phyloP scores from a whole-genome alignment of 1,284 basidiomycete genomes.

The Trichosporon sp. region DNA sequence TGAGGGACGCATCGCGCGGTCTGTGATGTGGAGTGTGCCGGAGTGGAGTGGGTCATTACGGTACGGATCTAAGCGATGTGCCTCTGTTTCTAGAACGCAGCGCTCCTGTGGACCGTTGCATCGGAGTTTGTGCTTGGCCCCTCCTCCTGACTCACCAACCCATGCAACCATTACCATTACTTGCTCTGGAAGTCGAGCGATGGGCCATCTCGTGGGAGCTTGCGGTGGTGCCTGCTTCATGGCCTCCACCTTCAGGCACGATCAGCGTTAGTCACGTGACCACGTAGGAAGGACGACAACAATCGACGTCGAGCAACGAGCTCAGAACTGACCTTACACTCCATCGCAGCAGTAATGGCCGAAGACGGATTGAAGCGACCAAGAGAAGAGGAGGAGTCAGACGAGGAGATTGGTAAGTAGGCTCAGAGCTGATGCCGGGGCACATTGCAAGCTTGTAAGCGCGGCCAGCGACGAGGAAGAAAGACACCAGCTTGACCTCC shows the following conservation, averaged over 20 bases:
- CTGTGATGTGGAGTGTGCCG: slow-evolving; percentile 2
- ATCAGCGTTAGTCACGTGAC: background rate
- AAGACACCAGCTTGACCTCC: background rate
- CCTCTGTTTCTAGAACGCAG: background rate
- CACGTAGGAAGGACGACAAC: background rate
- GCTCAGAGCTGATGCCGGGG: background rate
- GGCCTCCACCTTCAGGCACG: background rate
- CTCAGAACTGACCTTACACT: background rate
- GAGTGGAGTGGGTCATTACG: background rate
- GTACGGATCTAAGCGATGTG: background rate
- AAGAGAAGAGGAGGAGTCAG: slow-evolving; percentile 49
- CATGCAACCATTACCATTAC: background rate
- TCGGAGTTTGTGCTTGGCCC: background rate
- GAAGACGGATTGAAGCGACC: slow-evolving; percentile 37
- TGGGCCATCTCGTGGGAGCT: background rate
- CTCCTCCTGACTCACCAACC: background rate
- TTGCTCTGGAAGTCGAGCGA: background rate
- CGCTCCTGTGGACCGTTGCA: background rate
- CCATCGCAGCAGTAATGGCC: background rate
- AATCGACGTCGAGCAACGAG: background rate
- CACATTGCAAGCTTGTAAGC: background rate
- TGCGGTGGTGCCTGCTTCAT: background rate
- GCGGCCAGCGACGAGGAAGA: background rate
- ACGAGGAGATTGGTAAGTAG: slow-evolving; percentile 53
- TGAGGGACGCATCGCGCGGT: background rate